phyloP scores from a whole-genome alignment of 1,284 basidiomycete species.

The Microbotryum intermedium region DNA sequence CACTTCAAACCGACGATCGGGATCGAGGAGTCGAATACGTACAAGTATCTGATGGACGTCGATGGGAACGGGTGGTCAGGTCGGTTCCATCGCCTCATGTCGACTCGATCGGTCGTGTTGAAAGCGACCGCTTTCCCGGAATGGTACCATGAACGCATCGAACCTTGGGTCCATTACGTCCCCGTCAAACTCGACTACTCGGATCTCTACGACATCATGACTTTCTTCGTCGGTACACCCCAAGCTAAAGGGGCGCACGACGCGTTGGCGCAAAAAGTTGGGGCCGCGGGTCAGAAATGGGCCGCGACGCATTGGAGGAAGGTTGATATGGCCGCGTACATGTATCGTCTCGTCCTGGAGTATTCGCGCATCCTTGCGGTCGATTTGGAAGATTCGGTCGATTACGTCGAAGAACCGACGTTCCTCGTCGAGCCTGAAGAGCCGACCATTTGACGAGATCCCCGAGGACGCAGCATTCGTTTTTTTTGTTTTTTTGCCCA shows the following conservation, averaged over 20 bases:
- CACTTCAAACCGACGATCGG: slow-evolving; percentile 32
- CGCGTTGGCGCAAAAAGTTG: slow-evolving; percentile 51
- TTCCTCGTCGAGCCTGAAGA: slow-evolving; percentile 1
- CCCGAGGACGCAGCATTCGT: too few species aligned
- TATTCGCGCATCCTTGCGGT: slow-evolving; percentile 20
- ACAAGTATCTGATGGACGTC: slow-evolving; percentile 45
- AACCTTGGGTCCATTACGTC: slow-evolving; percentile 42
- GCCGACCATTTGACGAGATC: neutral
- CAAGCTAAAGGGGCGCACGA: slow-evolving; percentile 49
- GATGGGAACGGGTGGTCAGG: slow-evolving; percentile 45
- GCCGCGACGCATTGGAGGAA: slow-evolving; percentile 54
- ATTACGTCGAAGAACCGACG: slow-evolving; percentile 16
- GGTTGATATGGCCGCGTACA: slow-evolving; percentile 50
- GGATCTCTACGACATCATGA: slow-evolving; percentile 45
- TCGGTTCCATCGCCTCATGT: slow-evolving; percentile 40
- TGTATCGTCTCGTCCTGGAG: slow-evolving; percentile 33
- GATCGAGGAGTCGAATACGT: slow-evolving; percentile 32
- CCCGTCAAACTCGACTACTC: slow-evolving; percentile 44
- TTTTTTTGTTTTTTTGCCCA: too few species aligned
- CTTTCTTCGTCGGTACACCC: slow-evolving; percentile 42
- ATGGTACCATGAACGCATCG: slow-evolving; percentile 44
- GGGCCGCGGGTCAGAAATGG: slow-evolving; percentile 51
- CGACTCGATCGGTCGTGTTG: slow-evolving; percentile 43
- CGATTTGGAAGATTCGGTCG: slow-evolving; percentile 21
- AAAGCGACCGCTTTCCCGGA: slow-evolving; percentile 39